phyloP scores from a whole-genome alignment of 768 basidiomycete species.

The Lentinula sp. region DNA sequence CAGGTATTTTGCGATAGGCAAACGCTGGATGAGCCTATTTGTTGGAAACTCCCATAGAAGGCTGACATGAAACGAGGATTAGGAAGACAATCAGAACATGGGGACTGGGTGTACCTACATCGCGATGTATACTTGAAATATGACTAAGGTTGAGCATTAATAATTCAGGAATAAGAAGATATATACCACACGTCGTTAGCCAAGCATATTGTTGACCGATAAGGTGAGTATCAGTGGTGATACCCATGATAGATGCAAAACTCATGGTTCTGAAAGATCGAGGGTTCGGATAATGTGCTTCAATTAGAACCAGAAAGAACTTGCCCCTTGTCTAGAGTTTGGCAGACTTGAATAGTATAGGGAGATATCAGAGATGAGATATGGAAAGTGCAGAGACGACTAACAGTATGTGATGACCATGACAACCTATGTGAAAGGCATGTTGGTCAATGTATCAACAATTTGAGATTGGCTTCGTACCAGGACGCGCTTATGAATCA shows the following conservation, averaged over 20 bases:
- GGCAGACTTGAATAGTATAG: conserved; percentile 23
- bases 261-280: conserved; percentile 29
- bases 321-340: conserved; percentile 42
- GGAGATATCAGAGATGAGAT: neutral
- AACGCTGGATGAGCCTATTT: conserved; percentile 39
- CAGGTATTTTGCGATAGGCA: conserved; percentile 46
- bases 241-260: conserved; percentile 43
- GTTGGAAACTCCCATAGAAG: conserved; percentile 41
- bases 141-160: neutral
- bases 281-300: neutral
- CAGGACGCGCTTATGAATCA: conserved; percentile 40
- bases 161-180: neutral
- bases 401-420: conserved; percentile 43
- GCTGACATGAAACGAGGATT: conserved; percentile 12
- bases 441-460: neutral
- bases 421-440: conserved; percentile 18
- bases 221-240: conserved; percentile 35
- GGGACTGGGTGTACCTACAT: conserved; percentile 19
- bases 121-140: conserved; percentile 30
- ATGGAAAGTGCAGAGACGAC: neutral
- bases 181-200: conserved; percentile 40
- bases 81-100: neutral
- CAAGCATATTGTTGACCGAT: conserved; percentile 45
- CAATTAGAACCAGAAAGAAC: neutral
- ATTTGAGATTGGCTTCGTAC: conserved; percentile 16